Conservation (phyloP, 2,329 filamentous ascomycete genomes). For the Diaporthe vexans region DNA sequence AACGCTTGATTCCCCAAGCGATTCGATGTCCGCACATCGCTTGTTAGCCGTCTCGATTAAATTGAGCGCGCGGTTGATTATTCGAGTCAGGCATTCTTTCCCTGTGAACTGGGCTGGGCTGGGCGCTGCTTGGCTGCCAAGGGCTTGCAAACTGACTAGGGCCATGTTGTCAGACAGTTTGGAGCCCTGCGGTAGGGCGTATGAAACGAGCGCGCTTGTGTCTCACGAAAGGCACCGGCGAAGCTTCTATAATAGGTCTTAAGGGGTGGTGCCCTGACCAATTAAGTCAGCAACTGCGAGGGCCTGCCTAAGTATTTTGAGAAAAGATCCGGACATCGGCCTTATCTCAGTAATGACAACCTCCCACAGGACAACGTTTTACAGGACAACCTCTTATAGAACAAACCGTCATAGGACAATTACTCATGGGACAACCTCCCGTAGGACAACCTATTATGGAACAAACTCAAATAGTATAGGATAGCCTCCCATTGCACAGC, state of each 20-base stretch:
- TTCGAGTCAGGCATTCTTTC: conserved; percentile 3
- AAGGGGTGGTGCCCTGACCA: not conserved
- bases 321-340: too few relatives aligned
- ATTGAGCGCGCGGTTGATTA: conserved; percentile 20
- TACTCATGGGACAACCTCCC: too few relatives aligned
- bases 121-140: not conserved
- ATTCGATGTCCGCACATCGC: not conserved
- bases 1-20: conserved; percentile 7
- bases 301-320: too few relatives aligned
- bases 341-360: too few relatives aligned
- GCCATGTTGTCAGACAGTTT: not conserved
- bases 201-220: conserved; percentile 14
- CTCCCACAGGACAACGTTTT: too few relatives aligned
- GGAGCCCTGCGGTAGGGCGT: conserved; percentile 20
- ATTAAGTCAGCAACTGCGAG: not conserved
- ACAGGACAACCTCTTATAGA: too few relatives aligned
- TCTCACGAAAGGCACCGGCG: not conserved
- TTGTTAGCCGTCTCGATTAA: conserved; percentile 3
- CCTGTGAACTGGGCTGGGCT: not conserved
- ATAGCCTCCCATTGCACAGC: too few relatives aligned
- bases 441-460: too few relatives aligned
- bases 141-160: not conserved
- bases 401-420: too few relatives aligned
- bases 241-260: not conserved
- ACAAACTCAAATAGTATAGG: too few relatives aligned